Conservation (phyloP, 306 rosid genomes). For the Trifolium repens region DNA sequence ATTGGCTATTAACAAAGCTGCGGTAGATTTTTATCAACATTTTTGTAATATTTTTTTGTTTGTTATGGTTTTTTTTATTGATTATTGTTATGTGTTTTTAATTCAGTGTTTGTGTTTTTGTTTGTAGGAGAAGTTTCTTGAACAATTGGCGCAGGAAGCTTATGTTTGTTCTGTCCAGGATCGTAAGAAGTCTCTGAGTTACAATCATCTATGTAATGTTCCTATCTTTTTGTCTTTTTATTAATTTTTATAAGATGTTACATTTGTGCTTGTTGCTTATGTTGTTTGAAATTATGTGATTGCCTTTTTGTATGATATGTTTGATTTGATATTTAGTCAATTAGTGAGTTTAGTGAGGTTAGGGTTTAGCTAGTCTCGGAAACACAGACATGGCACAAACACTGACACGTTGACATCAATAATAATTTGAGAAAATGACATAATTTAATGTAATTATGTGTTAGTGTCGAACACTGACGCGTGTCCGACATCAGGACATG, state of each 20-base stretch:
- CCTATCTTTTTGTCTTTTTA: neutral
- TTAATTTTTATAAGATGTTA: neutral
- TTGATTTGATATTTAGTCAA: too few relatives aligned
- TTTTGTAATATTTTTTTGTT: neutral
- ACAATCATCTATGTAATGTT: conserved; percentile 76
- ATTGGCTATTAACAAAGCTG: conserved; percentile 70
- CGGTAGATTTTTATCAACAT: conserved; percentile 44
- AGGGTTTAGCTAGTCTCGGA: neutral
- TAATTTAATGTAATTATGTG: too few relatives aligned
- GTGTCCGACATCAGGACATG: too few relatives aligned
- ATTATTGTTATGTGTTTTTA: neutral
- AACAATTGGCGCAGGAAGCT: conserved; percentile 65
- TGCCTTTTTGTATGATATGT: neutral
- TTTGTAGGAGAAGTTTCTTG: conserved; percentile 83
- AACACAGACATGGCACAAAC: too few relatives aligned
- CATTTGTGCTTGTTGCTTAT: neutral
- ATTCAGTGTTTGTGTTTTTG: neutral
- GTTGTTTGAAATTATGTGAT: conserved; percentile 3
- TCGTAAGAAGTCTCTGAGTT: conserved; percentile 69
- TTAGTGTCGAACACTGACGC: too few relatives aligned
- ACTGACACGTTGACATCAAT: too few relatives aligned
- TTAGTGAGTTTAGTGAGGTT: conserved; percentile 1
- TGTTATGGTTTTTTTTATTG: neutral
- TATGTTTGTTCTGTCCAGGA: conserved; percentile 58
- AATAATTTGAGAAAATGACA: too few relatives aligned